Percentiles rank a stretch among this genome's conserved stretches.
Evolutionary conservation across 1,284 basidiomycete genomes (phyloP).

Genomic region (Ustilago vetiveriae): DNA sequence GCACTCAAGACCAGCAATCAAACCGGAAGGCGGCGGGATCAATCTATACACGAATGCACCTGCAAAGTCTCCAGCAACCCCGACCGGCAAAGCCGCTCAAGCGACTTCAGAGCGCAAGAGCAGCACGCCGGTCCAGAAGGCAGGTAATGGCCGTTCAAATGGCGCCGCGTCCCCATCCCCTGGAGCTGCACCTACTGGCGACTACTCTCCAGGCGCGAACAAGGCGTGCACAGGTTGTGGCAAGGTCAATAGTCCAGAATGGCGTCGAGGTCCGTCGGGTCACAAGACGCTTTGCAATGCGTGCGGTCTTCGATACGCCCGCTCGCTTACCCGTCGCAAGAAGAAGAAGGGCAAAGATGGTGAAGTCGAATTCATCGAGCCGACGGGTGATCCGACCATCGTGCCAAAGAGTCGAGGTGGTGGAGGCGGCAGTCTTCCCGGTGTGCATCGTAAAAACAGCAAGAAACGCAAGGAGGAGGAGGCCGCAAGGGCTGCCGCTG

Average conservation of each 20-base stretch:
- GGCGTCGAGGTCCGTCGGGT: constrained; percentile 75
- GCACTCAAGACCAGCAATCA: constrained; percentile 12
- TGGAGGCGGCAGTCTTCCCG: constrained; percentile 55
- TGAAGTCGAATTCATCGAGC: constrained; percentile 50
- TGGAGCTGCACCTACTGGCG: constrained; percentile 13
- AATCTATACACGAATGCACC: constrained; percentile 40
- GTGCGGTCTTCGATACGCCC: constrained; percentile 64
- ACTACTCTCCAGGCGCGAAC: constrained; percentile 22
- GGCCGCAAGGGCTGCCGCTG: constrained; percentile 18
- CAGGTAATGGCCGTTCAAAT: constrained; percentile 2
- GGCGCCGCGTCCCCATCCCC: constrained; percentile 16
- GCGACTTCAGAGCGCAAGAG: constrained; percentile 5
- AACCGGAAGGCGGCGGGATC: constrained; percentile 19
- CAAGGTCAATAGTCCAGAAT: constrained; percentile 81
- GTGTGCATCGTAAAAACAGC: constrained; percentile 53
- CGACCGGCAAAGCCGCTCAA: constrained; percentile 8
- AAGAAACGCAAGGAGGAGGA: constrained; percentile 46
- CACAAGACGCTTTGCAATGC: constrained; percentile 66
- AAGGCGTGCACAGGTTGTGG: constrained; percentile 66
- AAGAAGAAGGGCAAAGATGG: constrained; percentile 60
- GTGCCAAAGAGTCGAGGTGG: constrained; percentile 59
- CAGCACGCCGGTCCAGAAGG: constrained; percentile 2
- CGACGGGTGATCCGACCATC: constrained; percentile 49
- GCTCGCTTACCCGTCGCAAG: constrained; percentile 54
- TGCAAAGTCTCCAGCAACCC: constrained; percentile 18